Base-by-base conservation (phyloP, 1,139 yeast species). In the Magnusiomyces clavatus region DNA sequence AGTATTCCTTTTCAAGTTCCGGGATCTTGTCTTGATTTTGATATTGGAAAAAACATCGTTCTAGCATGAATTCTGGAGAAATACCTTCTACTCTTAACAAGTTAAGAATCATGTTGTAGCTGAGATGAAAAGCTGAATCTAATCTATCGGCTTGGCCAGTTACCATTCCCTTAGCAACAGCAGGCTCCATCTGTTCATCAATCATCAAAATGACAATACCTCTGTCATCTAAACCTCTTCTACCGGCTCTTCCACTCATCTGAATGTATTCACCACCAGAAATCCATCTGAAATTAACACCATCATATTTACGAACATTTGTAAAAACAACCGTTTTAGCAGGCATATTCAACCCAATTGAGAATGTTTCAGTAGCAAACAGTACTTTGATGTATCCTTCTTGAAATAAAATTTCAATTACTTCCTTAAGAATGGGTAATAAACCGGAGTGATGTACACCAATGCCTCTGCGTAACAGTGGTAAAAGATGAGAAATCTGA, bases 181-280 rank as follows among this genome's bases (percentile, higher is more conserved):
- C 95, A 4, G 98, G 98, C 68, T 94, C 98, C 98, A 94, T 94
- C 65, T 90, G 92, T 67, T 92, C 97, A 68, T 92, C 97, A 68
- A 92, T 89, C 98, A 94, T 94, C 86, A 94, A 86, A 62, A 94
- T 92, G 51, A 94, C 98, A 67, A 92, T 90, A 72, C 99, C 99
- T 66, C 97, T 83, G 66, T 92, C 97, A 77, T 94, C 99, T 59
- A 94, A 78, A 63, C 99, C 98, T 77, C 99, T 86, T 77, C 99
- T 90, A 63, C 99, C 99, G 16, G 99, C 99, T 72, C 99, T 83
- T 58, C 99, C 99, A 43, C 97, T 87, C 99, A 92, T 92, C 72
- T 94, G 99, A 62, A 92, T 94, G 69, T 92, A 94, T 71, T 94
- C 99, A 73, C 98, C 99, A 55, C 97, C 97, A 52, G 96, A 87